Conservation (phyloP, 768 basidiomycete genomes). For the Tricholoma sp. region DNA sequence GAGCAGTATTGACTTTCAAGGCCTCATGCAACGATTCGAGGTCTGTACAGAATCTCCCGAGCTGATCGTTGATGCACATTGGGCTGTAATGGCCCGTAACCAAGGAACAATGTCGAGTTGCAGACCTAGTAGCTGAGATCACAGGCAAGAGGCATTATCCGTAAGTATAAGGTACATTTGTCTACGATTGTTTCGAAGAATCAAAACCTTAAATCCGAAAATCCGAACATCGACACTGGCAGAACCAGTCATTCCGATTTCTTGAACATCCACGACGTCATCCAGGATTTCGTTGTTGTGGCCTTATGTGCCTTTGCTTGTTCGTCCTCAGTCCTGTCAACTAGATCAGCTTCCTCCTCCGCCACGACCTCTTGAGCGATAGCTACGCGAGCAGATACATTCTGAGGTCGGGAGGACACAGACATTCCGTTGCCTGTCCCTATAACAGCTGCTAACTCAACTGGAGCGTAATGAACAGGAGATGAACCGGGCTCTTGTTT, state of each 20-base stretch:
- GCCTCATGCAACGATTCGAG: too few relatives aligned
- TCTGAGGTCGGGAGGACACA: constrained; percentile 27
- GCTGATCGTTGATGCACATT: constrained; percentile 23
- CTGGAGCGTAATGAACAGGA: constrained; percentile 42
- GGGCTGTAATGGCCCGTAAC: constrained; percentile 9
- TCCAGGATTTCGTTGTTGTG: constrained; percentile 48
- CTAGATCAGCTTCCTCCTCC: constrained; percentile 58
- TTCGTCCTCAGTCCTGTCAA: constrained; percentile 50
- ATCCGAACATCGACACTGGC: constrained; percentile 13
- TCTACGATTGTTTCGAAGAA: constrained; percentile 30
- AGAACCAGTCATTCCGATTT: constrained; percentile 24
- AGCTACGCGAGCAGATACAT: constrained; percentile 56
- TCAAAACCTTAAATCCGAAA: too few relatives aligned
- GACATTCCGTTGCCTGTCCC: constrained; percentile 34
- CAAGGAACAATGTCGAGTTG: constrained; percentile 2
- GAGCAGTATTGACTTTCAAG: too few relatives aligned
- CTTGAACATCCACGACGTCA: constrained; percentile 64
- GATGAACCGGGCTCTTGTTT: constrained; percentile 32
- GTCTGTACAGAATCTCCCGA: too few relatives aligned
- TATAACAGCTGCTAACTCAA: constrained; percentile 34
- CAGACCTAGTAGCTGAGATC: neutral
- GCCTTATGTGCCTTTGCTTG: constrained; percentile 43
- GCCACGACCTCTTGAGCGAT: constrained; percentile 65
- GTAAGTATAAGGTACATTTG: constrained; percentile 21
- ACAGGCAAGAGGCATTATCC: constrained; percentile 13